phyloP scores from a whole-genome alignment of 2,329 filamentous ascomycete genomes.

The Elsinoe necatrix region DNA sequence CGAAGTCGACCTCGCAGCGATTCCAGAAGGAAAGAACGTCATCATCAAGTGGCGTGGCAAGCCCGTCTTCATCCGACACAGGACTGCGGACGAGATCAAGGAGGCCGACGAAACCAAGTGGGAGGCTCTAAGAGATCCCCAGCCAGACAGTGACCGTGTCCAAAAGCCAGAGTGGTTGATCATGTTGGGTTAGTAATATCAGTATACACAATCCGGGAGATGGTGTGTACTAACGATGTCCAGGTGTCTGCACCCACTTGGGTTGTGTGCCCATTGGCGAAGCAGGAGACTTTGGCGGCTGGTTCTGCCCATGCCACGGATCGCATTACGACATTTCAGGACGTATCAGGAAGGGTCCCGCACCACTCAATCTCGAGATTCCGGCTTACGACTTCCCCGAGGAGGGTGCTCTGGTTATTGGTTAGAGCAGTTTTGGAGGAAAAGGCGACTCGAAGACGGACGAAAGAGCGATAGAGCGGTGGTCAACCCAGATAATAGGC shows the following conservation, averaged over 20 bases:
- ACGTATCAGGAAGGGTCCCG: constrained; percentile 93
- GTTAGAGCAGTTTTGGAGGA: constrained; percentile 49
- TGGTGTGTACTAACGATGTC: constrained; percentile 24
- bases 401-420: constrained; percentile 81
- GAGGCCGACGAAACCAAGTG: constrained; percentile 87
- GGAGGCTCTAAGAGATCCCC: constrained; percentile 77
- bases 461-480: not conserved
- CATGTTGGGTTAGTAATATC: constrained; percentile 68
- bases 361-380: constrained; percentile 94
- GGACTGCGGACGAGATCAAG: constrained; percentile 84
- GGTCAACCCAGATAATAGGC: constrained; percentile 5
- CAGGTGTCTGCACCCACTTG: constrained; percentile 96
- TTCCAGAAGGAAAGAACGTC: constrained; percentile 99
- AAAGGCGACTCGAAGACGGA: not conserved
- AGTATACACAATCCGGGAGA: not conserved
- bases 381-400: constrained; percentile 87
- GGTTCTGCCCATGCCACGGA: constrained; percentile 99
- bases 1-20: constrained; percentile 83
- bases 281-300: constrained; percentile 94
- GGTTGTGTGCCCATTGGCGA: constrained; percentile 99
- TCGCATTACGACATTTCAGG: constrained; percentile 99
- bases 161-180: constrained; percentile 98
- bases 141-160: constrained; percentile 84
- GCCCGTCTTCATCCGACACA: constrained; percentile 99
- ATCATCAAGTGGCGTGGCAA: constrained; percentile 99